Conservation (phyloP, 2,329 filamentous ascomycete genomes). For the Aureobasidium sp. region DNA sequence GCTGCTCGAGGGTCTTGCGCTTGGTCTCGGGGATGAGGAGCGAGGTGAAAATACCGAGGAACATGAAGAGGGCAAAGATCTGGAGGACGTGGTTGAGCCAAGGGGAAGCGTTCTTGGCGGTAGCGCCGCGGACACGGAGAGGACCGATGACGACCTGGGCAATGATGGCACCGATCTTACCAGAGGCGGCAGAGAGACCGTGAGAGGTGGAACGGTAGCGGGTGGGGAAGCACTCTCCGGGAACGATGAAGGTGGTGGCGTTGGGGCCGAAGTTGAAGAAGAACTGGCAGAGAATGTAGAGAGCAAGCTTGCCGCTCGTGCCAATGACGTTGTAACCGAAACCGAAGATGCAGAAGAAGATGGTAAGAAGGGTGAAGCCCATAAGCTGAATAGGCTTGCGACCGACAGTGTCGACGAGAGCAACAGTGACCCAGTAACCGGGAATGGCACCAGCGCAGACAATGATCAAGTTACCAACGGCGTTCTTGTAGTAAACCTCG, state of each 20-base stretch:
- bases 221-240: conserved; percentile 47
- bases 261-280: conserved; percentile 51
- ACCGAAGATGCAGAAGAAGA: conserved; percentile 44
- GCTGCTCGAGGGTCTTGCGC: conserved; percentile 64
- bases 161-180: conserved; percentile 45
- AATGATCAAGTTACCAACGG: conserved; percentile 71
- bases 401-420: conserved; percentile 64
- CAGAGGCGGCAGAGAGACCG: conserved; percentile 43
- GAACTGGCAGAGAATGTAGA: conserved; percentile 44
- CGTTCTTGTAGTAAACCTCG: conserved; percentile 63
- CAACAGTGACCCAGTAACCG: conserved; percentile 75
- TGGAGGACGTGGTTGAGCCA: conserved; percentile 70
- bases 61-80: conserved; percentile 75
- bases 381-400: conserved; percentile 70
- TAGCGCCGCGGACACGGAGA: conserved; percentile 47
- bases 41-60: conserved; percentile 60
- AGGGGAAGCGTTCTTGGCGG: conserved; percentile 48
- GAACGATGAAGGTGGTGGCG: conserved; percentile 46
- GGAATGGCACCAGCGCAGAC: conserved; percentile 73
- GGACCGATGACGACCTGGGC: conserved; percentile 45
- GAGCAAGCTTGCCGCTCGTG: conserved; percentile 36
- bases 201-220: conserved; percentile 43
- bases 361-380: conserved; percentile 42
- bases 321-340: conserved; percentile 42
- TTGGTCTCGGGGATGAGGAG: conserved; percentile 74